Evolutionary conservation across 2,329 filamentous ascomycete species (phyloP).

Genomic region (Colletotrichum cuscutae): DNA sequence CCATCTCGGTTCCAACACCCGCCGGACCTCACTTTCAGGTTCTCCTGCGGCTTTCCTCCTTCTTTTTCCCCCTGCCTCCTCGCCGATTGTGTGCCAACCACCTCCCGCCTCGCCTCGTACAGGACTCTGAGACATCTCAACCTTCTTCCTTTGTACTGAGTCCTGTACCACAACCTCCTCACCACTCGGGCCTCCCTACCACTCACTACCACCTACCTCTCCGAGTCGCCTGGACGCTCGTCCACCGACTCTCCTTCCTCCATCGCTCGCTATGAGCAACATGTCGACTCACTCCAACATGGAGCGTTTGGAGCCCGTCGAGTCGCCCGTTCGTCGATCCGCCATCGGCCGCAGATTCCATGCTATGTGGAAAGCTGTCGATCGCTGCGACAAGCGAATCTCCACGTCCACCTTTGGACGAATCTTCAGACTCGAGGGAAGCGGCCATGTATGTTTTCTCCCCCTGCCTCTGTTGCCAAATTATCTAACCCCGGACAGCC

Average conservation of each 20-base stretch:
- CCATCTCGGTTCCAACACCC: not conserved
- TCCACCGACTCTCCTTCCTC: slow-evolving; percentile 26
- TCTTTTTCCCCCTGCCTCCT: not conserved
- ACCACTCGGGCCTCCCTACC: not conserved
- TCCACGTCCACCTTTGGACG: slow-evolving; percentile 62
- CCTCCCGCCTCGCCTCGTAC: slow-evolving; percentile 16
- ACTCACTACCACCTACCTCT: not conserved
- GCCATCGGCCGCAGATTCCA: slow-evolving; percentile 40
- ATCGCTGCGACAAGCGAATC: slow-evolving; percentile 48
- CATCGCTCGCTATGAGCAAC: slow-evolving; percentile 25
- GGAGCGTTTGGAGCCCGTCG: slow-evolving; percentile 30
- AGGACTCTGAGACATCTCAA: slow-evolving; percentile 33
- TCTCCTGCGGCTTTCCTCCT: not conserved
- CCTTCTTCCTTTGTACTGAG: slow-evolving; percentile 30
- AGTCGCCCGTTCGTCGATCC: slow-evolving; percentile 16
- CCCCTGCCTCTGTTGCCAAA: not conserved
- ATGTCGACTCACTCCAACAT: slow-evolving; percentile 34
- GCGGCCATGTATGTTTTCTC: slow-evolving; percentile 69
- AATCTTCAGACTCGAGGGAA: slow-evolving; percentile 74
- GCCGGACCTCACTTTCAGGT: not conserved
- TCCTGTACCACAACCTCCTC: slow-evolving; percentile 24
- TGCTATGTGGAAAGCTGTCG: slow-evolving; percentile 48
- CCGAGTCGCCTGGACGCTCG: slow-evolving; percentile 13
- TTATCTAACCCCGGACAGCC: slow-evolving; percentile 55
- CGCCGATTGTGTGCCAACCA: not conserved